Evolutionary conservation across 2,329 filamentous ascomycete species (phyloP).

Genomic region (Penicillium sclerotigenum): DNA sequence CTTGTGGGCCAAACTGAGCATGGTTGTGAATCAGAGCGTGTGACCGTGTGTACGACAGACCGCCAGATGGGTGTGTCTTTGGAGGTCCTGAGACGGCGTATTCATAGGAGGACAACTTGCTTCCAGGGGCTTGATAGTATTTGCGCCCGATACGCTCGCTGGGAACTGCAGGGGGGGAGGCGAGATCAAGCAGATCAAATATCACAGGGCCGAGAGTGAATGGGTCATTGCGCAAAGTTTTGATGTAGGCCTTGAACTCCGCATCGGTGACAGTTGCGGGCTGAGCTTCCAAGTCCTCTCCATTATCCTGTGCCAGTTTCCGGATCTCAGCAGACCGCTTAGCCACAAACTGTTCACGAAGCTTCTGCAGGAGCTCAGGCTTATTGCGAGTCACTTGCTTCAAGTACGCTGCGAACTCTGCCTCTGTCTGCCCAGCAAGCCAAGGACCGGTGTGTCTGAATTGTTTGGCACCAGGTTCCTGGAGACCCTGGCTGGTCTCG

Average conservation of each 20-base stretch:
- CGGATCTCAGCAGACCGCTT: conserved; percentile 36
- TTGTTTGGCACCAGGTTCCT: conserved; percentile 39
- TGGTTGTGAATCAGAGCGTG: conserved; percentile 57
- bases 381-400: conserved; percentile 44
- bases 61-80: conserved; percentile 63
- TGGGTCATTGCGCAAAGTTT: conserved; percentile 42
- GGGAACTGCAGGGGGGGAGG: conserved; percentile 42
- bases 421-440: conserved; percentile 54
- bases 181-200: conserved; percentile 56
- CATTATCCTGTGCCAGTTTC: conserved; percentile 42
- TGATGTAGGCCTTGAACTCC: conserved; percentile 47
- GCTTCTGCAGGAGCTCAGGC: conserved; percentile 38
- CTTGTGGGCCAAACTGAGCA: conserved; percentile 59
- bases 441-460: conserved; percentile 61
- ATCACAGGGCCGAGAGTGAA: conserved; percentile 53
- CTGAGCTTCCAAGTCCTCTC: conserved; percentile 32
- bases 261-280: conserved; percentile 40
- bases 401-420: conserved; percentile 55
- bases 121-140: conserved; percentile 37
- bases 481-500: conserved; percentile 31
- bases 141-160: conserved; percentile 33
- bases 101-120: conserved; percentile 38
- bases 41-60: conserved; percentile 59
- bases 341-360: conserved; percentile 34
- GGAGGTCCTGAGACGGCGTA: conserved; percentile 52